Conservation (phyloP, 2,329 filamentous ascomycete genomes). For the Fusarium sulawesiense region DNA sequence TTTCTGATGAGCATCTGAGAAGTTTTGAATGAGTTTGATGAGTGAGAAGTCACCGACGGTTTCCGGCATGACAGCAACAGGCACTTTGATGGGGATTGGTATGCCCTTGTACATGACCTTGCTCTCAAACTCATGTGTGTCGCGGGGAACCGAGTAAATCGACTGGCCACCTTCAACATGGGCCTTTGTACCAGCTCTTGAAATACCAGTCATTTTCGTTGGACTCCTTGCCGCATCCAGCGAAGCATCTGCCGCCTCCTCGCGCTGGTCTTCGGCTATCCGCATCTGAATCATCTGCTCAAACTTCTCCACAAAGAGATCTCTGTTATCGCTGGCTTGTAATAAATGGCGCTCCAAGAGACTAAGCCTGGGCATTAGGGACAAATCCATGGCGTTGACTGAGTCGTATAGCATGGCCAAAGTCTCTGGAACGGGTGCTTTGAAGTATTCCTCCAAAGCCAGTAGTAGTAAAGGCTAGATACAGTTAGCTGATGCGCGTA, state of each 20-base stretch:
- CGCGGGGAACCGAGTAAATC: slow-evolving; percentile 82
- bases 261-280: slow-evolving; percentile 71
- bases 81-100: slow-evolving; percentile 95
- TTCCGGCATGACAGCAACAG: slow-evolving; percentile 91
- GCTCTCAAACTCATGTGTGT: slow-evolving; percentile 98
- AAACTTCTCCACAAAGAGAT: slow-evolving; percentile 98
- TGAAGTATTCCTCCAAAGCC: slow-evolving; percentile 97
- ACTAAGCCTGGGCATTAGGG: slow-evolving; percentile 87
- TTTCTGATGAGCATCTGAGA: slow-evolving; percentile 84
- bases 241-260: slow-evolving; percentile 53
- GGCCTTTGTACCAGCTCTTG: slow-evolving; percentile 71
- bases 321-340: slow-evolving; percentile 91
- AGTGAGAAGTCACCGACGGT: slow-evolving; percentile 98
- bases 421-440: slow-evolving; percentile 87
- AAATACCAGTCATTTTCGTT: slow-evolving; percentile 60
- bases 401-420: slow-evolving; percentile 89
- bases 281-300: slow-evolving; percentile 91
- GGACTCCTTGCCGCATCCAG: slow-evolving; percentile 61
- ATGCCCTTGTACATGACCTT: slow-evolving; percentile 96
- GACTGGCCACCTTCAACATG: slow-evolving; percentile 69
- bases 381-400: slow-evolving; percentile 96
- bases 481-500: slow-evolving; percentile 28
- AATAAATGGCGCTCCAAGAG: slow-evolving; percentile 86
- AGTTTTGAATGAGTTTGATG: slow-evolving; percentile 96
- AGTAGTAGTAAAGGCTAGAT: slow-evolving; percentile 83